Percentiles rank a stretch among this genome's conserved stretches.
Evolutionary conservation across 805 yeast species (phyloP).

Genomic region (Pichia kluyveri): DNA sequence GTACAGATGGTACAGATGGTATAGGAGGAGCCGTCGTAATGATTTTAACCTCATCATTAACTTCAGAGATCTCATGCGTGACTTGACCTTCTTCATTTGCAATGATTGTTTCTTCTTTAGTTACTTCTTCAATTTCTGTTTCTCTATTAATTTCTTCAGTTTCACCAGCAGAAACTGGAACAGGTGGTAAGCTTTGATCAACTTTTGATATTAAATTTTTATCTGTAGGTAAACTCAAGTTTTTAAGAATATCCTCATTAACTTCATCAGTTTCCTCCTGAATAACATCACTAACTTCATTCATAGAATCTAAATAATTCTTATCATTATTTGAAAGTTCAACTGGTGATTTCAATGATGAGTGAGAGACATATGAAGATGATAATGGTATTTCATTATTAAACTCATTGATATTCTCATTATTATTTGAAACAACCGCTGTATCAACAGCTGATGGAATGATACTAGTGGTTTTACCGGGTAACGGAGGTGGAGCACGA

Average conservation of each 20-base stretch:
- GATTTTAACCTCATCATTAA: neutral
- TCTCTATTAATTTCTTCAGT: too few relatives aligned
- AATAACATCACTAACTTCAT: conserved; percentile 1
- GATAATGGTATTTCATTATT: neutral
- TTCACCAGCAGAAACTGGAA: neutral
- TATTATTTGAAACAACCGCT: neutral
- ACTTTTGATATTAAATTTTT: neutral
- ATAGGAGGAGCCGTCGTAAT: conserved; percentile 3
- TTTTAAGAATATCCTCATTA: neutral
- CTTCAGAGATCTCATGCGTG: neutral
- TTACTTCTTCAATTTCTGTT: too few relatives aligned
- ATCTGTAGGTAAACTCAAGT: neutral
- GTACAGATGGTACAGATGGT: conserved; percentile 7
- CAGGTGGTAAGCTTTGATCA: conserved; percentile 6
- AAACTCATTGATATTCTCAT: neutral
- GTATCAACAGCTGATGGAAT: conserved; percentile 1
- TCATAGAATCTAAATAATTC: neutral
- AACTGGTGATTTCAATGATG: conserved; percentile 6
- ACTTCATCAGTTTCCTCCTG: conserved; percentile 6
- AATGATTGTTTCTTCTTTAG: too few relatives aligned
- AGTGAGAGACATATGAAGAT: neutral
- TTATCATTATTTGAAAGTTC: neutral
- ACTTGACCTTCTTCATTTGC: too few relatives aligned
- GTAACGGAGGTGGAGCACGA: conserved; percentile 9
- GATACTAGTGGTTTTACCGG: neutral